Percentiles rank a stretch among this genome's conserved stretches.
Conservation (phyloP, 148 eudicot genomes). For the Arbutus unedo region DNA sequence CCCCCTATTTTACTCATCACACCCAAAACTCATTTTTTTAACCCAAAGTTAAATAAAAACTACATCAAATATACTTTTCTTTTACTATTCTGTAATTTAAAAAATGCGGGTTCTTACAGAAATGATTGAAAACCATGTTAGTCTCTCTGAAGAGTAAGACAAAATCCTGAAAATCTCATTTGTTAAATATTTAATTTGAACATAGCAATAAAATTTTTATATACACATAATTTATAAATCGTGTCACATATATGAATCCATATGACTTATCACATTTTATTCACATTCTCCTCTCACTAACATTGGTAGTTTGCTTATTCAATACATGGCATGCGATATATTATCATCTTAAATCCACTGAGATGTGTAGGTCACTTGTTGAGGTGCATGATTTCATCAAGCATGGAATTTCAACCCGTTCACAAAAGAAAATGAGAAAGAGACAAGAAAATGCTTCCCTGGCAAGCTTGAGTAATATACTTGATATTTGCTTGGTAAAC, state of each 20-base stretch:
- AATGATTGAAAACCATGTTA: neutral
- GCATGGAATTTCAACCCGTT: neutral
- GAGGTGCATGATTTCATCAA: neutral
- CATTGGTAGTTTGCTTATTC: neutral
- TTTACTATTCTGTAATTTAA: too few relatives aligned
- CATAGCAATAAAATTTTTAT: neutral
- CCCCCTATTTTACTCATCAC: too few relatives aligned
- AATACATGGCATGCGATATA: conserved; percentile 1
- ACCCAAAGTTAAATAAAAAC: too few relatives aligned
- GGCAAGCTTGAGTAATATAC: neutral
- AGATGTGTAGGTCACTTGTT: neutral
- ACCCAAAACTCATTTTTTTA: too few relatives aligned
- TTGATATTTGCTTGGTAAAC: neutral
- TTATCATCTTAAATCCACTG: neutral
- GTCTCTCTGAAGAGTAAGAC: neutral
- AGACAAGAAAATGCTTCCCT: neutral
- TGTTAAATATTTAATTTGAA: neutral
- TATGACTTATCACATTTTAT: neutral
- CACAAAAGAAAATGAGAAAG: neutral
- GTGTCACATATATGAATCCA: neutral
- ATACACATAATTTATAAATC: neutral
- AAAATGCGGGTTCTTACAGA: too few relatives aligned
- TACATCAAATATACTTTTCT: too few relatives aligned
- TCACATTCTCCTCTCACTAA: neutral
- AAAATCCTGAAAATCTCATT: neutral